These are phyloP conservation scores for Epichloe festucae DNA, from an alignment of 2,329 filamentous ascomycete species.

Conservation along the genomic window DNA sequence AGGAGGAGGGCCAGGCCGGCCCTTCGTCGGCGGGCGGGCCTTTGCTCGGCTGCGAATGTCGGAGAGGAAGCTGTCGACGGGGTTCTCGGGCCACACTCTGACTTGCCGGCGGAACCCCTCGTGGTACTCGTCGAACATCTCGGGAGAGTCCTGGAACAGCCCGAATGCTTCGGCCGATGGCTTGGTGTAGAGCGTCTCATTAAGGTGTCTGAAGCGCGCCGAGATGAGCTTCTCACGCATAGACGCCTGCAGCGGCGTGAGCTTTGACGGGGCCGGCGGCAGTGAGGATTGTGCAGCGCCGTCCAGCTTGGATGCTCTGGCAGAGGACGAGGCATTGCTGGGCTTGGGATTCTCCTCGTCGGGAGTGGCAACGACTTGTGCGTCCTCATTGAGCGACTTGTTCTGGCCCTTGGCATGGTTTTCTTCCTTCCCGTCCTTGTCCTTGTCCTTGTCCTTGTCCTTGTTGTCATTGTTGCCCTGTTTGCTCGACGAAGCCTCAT, in stretches of 20 bases:
- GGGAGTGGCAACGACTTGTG: slow-evolving; percentile 7
- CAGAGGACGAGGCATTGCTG: background rate
- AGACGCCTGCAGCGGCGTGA: slow-evolving; percentile 83
- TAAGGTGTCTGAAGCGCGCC: slow-evolving; percentile 91
- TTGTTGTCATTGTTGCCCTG: slow-evolving; percentile 16
- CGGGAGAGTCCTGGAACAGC: slow-evolving; percentile 72
- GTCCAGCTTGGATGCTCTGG: slow-evolving; percentile 9
- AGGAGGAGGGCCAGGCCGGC: slow-evolving; percentile 12
- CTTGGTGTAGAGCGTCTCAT: slow-evolving; percentile 90
- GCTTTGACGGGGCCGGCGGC: slow-evolving; percentile 38
- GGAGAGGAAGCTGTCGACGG: slow-evolving; percentile 73
- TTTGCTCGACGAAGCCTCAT: slow-evolving; percentile 8
- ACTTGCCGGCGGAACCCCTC: slow-evolving; percentile 93
- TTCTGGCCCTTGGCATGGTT: slow-evolving; percentile 14
- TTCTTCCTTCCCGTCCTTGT: slow-evolving; percentile 23
- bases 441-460: slow-evolving; percentile 22
- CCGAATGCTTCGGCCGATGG: slow-evolving; percentile 72
- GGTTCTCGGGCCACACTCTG: slow-evolving; percentile 91
- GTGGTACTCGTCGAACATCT: slow-evolving; percentile 95
- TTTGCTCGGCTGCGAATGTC: slow-evolving; percentile 57
- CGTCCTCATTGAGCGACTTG: slow-evolving; percentile 9
- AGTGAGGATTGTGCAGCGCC: slow-evolving; percentile 19
- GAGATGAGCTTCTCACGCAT: slow-evolving; percentile 95
- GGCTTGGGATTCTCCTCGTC: slow-evolving; percentile 7
- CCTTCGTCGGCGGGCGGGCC: slow-evolving; percentile 22